Conservation (phyloP, 257 asterid species). For the Prunella vulgaris region DNA sequence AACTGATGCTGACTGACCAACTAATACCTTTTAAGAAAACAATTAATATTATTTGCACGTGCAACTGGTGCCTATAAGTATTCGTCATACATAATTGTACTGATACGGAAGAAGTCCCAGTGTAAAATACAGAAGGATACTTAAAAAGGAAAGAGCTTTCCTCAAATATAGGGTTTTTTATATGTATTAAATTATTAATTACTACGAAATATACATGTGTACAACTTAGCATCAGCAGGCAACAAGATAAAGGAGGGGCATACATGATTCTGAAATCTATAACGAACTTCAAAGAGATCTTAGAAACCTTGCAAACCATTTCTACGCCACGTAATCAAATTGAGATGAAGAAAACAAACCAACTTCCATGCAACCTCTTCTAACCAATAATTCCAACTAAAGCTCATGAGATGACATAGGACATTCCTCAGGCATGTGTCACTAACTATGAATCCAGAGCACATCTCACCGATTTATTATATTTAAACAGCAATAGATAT, state of each 20-base stretch:
- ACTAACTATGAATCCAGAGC: background rate
- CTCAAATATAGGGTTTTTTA: background rate
- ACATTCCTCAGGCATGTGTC: background rate
- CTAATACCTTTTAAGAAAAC: too few relatives aligned
- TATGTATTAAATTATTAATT: too few relatives aligned
- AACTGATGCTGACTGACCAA: too few relatives aligned
- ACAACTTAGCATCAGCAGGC: background rate
- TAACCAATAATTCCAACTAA: background rate
- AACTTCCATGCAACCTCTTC: background rate
- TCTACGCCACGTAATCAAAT: background rate
- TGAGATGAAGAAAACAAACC: background rate
- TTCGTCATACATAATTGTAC: background rate
- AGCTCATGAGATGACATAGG: background rate
- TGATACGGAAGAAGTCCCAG: background rate
- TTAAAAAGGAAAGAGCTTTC: background rate
- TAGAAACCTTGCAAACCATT: background rate
- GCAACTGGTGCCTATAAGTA: too few relatives aligned
- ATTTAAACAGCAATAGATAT: background rate
- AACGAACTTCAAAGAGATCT: background rate
- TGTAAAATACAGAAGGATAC: background rate
- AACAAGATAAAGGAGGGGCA: slow-evolving; percentile 10
- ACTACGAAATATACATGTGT: background rate
- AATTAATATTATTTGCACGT: too few relatives aligned
- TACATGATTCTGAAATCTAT: background rate
- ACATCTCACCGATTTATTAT: background rate